Base-by-base conservation (phyloP, 2,329 filamentous ascomycete species). In the Aspergillus quadricinctus region DNA sequence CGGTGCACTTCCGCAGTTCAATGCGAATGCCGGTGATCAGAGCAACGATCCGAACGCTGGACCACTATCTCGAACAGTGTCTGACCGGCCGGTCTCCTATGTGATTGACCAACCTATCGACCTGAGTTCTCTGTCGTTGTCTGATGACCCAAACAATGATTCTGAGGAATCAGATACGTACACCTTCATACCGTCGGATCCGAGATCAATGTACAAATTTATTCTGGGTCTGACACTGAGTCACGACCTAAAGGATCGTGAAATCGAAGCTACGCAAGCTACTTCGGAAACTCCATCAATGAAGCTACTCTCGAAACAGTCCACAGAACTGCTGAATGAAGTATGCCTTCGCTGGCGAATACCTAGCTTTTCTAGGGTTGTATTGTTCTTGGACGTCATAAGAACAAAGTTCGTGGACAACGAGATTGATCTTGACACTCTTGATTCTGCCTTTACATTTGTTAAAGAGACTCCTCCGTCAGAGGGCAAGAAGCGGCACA, bases 311-410 rank as follows among this genome's bases (percentile, higher is more conserved):
- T 94, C 91, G 1, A 90, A 88, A 65, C 84, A 89, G 59, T 94
- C 91, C 2, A 82, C 85, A 50, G 92, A 97, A 55, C 78, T 99
- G 48, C 75, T 99, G 60, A 89, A 88, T 58, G 93, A 97, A 72
- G 81, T 97, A 56, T 90, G 88, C 57, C 78, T 91, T 60, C 86
- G 92, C 66, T 99, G 94, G 94, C 87, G 94, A 50, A 82, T 99
- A 59, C 92, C 93, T 2, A 86, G 88, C 61, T 91, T 87, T 67
- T 90, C 91, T 3, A 84, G 92, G 48, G 81, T 91, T 52, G 85
- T 96, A 5, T 76, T 93, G 5, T 87, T 96, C 65, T 77, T 97
- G 37, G 94, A 97, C 75, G 89, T 95, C 55, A 83, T 91, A 6
- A 83, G 88, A 23, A 88, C 92, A 66, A 94, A 94, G 71, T 97